A percentile compares a stretch with the other conserved stretches of the same genome.
Conservation (phyloP, 176 grass and related monocot genomes). For the Aegilops speltoides region DNA sequence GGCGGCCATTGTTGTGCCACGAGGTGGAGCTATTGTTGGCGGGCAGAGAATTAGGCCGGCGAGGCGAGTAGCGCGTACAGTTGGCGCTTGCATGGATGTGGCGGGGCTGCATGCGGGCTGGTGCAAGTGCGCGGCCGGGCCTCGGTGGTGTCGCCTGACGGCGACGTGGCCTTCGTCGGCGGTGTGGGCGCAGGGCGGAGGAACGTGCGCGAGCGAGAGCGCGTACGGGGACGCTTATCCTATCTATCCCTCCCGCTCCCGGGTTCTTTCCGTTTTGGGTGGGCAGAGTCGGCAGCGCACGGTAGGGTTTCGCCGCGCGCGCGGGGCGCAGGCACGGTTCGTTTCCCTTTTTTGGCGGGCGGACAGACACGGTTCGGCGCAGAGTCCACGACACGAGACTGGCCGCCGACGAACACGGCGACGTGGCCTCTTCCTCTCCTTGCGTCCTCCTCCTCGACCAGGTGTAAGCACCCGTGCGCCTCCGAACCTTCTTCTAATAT, state of each 20-base stretch:
- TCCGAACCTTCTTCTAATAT: too few relatives aligned
- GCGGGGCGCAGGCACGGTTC: neutral
- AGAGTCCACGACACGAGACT: neutral
- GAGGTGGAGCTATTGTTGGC: neutral
- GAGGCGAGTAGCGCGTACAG: neutral
- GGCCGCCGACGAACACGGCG: neutral
- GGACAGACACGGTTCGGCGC: neutral
- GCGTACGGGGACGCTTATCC: neutral
- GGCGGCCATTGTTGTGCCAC: too few relatives aligned
- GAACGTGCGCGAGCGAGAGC: neutral
- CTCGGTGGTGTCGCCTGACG: neutral
- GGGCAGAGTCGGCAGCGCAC: neutral
- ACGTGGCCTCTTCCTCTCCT: neutral
- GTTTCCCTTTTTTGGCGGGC: too few relatives aligned
- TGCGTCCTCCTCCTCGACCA: neutral
- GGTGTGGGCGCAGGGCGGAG: neutral
- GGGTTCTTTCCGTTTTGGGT: constrained; percentile 11
- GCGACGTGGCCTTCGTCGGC: neutral
- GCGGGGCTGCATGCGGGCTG: neutral
- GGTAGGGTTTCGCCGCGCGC: neutral
- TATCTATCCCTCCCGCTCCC: neutral
- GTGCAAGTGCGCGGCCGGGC: constrained; percentile 21
- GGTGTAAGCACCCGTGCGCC: too few relatives aligned
- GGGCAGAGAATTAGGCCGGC: neutral
- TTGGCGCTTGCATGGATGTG: constrained; percentile 43